A percentile compares a stretch with the other conserved stretches of the same genome.
Conservation (phyloP, 1,284 basidiomycete genomes). For the Heterobasidion annosum region DNA sequence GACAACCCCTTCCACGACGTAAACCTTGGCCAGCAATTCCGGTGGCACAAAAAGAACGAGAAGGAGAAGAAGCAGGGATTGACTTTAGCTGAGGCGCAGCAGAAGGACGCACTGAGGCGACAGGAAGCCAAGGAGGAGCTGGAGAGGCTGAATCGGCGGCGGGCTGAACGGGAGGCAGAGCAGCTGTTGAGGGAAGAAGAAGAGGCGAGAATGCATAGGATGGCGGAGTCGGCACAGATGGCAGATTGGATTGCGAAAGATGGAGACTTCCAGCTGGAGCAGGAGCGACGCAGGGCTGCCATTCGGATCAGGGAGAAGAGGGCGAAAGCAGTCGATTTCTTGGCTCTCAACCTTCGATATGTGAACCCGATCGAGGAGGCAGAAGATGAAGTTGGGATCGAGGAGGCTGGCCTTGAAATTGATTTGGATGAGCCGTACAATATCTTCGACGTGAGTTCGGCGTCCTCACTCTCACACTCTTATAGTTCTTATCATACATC, state of each 20-base stretch:
- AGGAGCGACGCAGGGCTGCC: constrained; percentile 83
- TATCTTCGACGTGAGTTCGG: constrained; percentile 77
- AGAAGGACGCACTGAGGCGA: constrained; percentile 72
- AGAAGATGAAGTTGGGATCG: constrained; percentile 58
- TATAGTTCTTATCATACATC: constrained; percentile 13
- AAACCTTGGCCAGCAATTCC: constrained; percentile 91
- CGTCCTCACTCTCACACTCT: background rate
- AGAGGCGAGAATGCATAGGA: constrained; percentile 76
- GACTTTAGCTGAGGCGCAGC: constrained; percentile 70
- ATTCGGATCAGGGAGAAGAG: constrained; percentile 94
- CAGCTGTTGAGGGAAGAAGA: constrained; percentile 87
- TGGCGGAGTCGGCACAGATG: constrained; percentile 95
- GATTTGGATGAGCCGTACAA: constrained; percentile 98
- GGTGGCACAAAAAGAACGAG: constrained; percentile 98
- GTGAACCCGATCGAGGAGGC: constrained; percentile 61
- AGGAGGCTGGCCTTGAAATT: constrained; percentile 88
- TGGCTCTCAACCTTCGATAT: constrained; percentile 89
- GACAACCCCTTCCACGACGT: constrained; percentile 98
- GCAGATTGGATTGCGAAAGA: constrained; percentile 97
- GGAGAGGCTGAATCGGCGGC: constrained; percentile 81
- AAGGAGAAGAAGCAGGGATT: constrained; percentile 90
- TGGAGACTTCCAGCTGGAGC: constrained; percentile 94
- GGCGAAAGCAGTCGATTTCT: constrained; percentile 92
- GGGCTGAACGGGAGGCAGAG: constrained; percentile 90
- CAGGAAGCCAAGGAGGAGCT: constrained; percentile 94